Base-by-base conservation (phyloP, 805 yeast species). In the Barnettozyma wickerhamii region DNA sequence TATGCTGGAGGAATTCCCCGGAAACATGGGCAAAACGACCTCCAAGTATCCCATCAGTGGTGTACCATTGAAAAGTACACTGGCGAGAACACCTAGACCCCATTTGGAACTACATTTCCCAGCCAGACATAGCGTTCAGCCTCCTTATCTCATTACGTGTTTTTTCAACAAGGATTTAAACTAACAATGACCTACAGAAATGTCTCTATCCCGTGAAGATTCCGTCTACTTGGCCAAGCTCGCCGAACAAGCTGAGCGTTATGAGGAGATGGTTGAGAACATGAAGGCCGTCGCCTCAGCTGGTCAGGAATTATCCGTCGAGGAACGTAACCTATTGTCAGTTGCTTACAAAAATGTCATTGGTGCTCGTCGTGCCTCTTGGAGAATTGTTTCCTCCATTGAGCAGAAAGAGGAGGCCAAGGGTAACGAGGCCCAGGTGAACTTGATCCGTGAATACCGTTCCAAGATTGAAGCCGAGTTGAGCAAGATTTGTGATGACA, bases 211-310 rank as follows among this genome's bases (percentile, higher is more conserved):
- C 62, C 95, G 97, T 77, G 98, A 93, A 82, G 95, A 93, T 73
- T 87, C 95, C 62, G 96, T 93, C 59, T 91, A 90, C 72, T 81
- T 93, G 64, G 98, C 98, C 68, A 91, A 93, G 66, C 82, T 93
- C 66, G 96, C 97, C 62, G 98, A 91, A 73, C 97, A 91, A 75
- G 97, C 98, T 62, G 99, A 93, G 75, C 95, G 98, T 72, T 93
- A 90, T 68, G 98, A 93, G 74, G 98, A 91, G 74, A 89, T 87
- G 97, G 98, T 91, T 58, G 96, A 88, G 68, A 88, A 87, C 75
- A 91, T 91, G 97, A 90, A 91, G 69, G 84, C 87, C 40, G 98
- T 93, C 60, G 98, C 97, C 56, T 84, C 95, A 32, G 79, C 95
- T 33, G 96, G 96, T 49, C 90, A 86, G 69, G 98, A 91, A 68